phyloP scores from a whole-genome alignment of 768 basidiomycete genomes.

The Hypholoma fasciculare region DNA sequence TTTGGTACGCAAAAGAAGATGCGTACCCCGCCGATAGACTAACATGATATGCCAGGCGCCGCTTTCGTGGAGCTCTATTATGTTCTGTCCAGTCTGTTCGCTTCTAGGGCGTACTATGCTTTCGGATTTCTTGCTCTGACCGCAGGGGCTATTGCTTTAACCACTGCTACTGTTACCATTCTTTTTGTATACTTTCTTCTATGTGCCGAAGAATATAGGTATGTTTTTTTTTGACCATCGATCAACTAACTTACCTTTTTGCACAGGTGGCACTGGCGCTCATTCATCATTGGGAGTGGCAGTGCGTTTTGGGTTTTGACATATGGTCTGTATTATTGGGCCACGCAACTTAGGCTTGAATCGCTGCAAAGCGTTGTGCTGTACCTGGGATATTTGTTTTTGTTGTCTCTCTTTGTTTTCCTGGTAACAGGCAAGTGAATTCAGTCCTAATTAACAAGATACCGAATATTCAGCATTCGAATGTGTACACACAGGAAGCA shows the following conservation, averaged over 20 bases:
- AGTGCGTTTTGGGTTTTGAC: constrained; percentile 89
- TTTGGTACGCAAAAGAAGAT: constrained; percentile 56
- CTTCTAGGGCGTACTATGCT: constrained; percentile 91
- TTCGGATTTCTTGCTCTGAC: constrained; percentile 95
- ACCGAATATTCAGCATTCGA: constrained; percentile 1
- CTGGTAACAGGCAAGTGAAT: constrained; percentile 71
- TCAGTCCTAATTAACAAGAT: background rate
- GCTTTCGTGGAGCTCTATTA: constrained; percentile 96
- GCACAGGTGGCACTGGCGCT: constrained; percentile 92
- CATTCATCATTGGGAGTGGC: constrained; percentile 90
- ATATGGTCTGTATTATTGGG: constrained; percentile 91
- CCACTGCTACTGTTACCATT: constrained; percentile 89
- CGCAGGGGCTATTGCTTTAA: constrained; percentile 77
- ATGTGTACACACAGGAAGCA: constrained; percentile 56
- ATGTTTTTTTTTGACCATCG: constrained; percentile 4
- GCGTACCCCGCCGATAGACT: constrained; percentile 1
- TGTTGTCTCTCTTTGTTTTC: constrained; percentile 84
- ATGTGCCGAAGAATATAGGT: constrained; percentile 95
- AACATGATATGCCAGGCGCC: constrained; percentile 56
- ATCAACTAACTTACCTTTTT: background rate
- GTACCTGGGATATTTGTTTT: constrained; percentile 88
- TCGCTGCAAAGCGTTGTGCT: constrained; percentile 79
- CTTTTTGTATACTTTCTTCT: constrained; percentile 88
- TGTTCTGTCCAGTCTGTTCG: constrained; percentile 88
- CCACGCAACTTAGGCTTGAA: constrained; percentile 80